A percentile compares a stretch with the other conserved stretches of the same genome.
Evolutionary conservation across 306 rosid genomes (phyloP).

Genomic region (Cucumis melo): DNA sequence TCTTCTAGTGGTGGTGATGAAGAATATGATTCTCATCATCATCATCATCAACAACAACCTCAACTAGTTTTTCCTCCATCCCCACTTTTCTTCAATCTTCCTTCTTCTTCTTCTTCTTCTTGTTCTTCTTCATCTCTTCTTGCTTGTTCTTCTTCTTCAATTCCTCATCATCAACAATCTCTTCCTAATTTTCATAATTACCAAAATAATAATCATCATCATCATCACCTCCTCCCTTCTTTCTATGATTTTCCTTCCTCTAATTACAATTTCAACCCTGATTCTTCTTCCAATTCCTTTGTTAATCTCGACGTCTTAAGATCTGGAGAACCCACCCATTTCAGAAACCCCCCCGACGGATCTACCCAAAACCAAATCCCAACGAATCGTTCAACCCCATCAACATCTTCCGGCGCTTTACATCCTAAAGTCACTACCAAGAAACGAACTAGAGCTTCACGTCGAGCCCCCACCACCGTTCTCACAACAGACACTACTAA

Average conservation of each 20-base stretch:
- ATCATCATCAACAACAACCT: not conserved
- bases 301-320: conserved; percentile 27
- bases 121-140: not conserved
- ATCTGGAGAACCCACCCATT: conserved; percentile 23
- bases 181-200: conserved; percentile 6
- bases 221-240: conserved; percentile 14
- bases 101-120: too few species aligned
- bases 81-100: conserved; percentile 16
- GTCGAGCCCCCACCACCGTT: conserved; percentile 85
- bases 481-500: conserved; percentile 84
- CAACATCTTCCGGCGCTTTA: not conserved
- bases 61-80: conserved; percentile 12
- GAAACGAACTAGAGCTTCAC: conserved; percentile 78
- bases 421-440: conserved; percentile 32
- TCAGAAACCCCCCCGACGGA: not conserved
- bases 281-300: conserved; percentile 11
- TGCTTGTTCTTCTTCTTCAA: not conserved
- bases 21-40: conserved; percentile 48
- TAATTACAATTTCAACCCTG: conserved; percentile 17
- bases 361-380: not conserved
- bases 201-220: conserved; percentile 25
- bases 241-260: conserved; percentile 14
- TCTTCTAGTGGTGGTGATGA: conserved; percentile 84
- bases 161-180: conserved; percentile 3
- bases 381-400: not conserved